Base-by-base conservation (phyloP, 345 rosid genomes). In the Eucalyptus lansdowneana region DNA sequence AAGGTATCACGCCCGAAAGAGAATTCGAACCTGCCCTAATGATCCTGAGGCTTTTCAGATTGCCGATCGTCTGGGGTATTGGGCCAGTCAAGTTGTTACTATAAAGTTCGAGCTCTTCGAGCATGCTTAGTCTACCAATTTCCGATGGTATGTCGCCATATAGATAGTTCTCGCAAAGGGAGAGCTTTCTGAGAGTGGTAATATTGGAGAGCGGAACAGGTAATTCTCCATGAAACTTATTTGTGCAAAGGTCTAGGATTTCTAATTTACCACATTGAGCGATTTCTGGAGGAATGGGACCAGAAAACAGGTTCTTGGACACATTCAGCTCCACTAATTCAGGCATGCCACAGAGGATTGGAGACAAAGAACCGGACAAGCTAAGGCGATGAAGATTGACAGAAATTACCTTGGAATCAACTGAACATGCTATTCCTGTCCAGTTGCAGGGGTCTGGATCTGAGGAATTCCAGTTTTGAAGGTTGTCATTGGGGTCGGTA, bases 21-120 rank as follows among this genome's bases (percentile, higher is more conserved):
- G 83, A 89, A 60, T 97, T 97, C 88, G 92, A 91, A 40, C 97
- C 99, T 80, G 98, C 99, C 86, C 97, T 93, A 29, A 97, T 91
- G 11, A 94, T 92, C 90, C 90, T 87, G 81, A 96, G 94, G 89
- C 91, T 92, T 92, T 91, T 94, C 88, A 96, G 89, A 65, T 91
- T 93, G 86, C 95, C 93, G 7, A 91, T 91, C 9, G 96, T 93
- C 37, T 88, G 76, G 86, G 99, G 98, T 88, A 97, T 93, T 9
- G 93, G 89, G 31, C 98, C 96, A 8, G 97, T 95, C 90, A 97
- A 91, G 90, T 95, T 97, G 91, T 96, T 97, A 86, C 96, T 93
- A 83, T 95, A 96, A 88, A 94, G 92, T 89, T 92, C 97, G 87
- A 97, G 93, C 92, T 95, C 97, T 83, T 95, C 94, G 17, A 97